Conservation (phyloP, 208 protist genomes). For the Leishmania braziliensis region DNA sequence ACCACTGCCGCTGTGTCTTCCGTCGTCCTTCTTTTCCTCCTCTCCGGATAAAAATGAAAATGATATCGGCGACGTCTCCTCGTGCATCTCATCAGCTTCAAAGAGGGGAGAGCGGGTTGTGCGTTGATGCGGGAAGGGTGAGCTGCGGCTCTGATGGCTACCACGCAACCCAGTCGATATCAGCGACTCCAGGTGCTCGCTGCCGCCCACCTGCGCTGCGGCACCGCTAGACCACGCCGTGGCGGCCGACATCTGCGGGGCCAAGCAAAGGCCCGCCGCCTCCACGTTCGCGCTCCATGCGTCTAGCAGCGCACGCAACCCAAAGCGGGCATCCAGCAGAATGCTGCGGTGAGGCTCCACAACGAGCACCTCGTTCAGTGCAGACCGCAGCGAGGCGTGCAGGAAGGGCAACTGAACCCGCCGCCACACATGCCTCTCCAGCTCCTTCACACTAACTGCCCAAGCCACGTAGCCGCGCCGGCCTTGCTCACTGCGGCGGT, state of each 20-base stretch:
- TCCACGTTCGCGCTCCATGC: constrained; percentile 36
- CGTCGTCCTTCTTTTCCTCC: neutral
- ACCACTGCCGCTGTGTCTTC: neutral
- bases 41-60: neutral
- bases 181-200: constrained; percentile 14
- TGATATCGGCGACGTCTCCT: neutral
- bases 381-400: constrained; percentile 30
- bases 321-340: constrained; percentile 55
- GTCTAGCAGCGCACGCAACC: constrained; percentile 63
- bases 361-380: constrained; percentile 49
- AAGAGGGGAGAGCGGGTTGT: neutral
- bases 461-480: constrained; percentile 56
- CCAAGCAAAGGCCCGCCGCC: constrained; percentile 23
- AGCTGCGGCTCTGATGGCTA: constrained; percentile 14
- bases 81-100: neutral
- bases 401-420: constrained; percentile 43
- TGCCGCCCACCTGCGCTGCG: neutral
- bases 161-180: neutral
- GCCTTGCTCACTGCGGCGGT: constrained; percentile 31
- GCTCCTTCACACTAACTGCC: constrained; percentile 35
- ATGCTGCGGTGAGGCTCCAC: constrained; percentile 55
- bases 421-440: constrained; percentile 47
- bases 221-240: neutral
- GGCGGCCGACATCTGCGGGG: constrained; percentile 10
- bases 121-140: constrained; percentile 11